Conservation (phyloP, 2,329 filamentous ascomycete species). For the Ceratocystis huliohia region DNA sequence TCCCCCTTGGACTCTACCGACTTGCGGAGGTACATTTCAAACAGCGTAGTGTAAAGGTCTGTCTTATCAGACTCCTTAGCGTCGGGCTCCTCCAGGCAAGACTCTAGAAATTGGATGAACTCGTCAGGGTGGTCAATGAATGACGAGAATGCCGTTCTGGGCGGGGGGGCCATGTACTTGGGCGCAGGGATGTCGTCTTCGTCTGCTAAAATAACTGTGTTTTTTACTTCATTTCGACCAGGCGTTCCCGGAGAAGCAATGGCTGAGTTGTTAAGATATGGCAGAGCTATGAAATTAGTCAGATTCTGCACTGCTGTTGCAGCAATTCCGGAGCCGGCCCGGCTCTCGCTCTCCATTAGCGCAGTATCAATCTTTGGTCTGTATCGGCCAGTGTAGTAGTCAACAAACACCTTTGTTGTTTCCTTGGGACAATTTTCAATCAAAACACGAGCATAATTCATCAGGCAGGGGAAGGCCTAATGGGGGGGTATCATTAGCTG, state of each 20-base stretch:
- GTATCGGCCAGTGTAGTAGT: constrained; percentile 86
- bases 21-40: constrained; percentile 95
- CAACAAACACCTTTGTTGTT: constrained; percentile 78
- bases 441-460: constrained; percentile 88
- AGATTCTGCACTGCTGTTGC: constrained; percentile 75
- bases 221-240: constrained; percentile 37
- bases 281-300: constrained; percentile 67
- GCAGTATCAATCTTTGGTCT: constrained; percentile 45
- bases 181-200: constrained; percentile 35
- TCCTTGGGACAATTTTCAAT: constrained; percentile 74
- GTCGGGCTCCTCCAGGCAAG: constrained; percentile 59
- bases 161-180: constrained; percentile 67
- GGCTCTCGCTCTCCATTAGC: constrained; percentile 12
- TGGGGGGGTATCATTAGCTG: not conserved
- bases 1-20: constrained; percentile 60
- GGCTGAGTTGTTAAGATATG: constrained; percentile 62
- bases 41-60: constrained; percentile 86
- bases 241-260: constrained; percentile 41
- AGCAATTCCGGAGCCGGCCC: constrained; percentile 37
- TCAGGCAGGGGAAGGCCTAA: constrained; percentile 72
- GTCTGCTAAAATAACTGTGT: constrained; percentile 35
- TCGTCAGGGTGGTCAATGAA: constrained; percentile 90
- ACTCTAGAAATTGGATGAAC: constrained; percentile 86
- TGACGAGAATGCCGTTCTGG: constrained; percentile 82
- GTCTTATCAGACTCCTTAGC: constrained; percentile 63